phyloP scores from a whole-genome alignment of 805 yeast species.

The Wickerhamomyces chaumierensis region DNA sequence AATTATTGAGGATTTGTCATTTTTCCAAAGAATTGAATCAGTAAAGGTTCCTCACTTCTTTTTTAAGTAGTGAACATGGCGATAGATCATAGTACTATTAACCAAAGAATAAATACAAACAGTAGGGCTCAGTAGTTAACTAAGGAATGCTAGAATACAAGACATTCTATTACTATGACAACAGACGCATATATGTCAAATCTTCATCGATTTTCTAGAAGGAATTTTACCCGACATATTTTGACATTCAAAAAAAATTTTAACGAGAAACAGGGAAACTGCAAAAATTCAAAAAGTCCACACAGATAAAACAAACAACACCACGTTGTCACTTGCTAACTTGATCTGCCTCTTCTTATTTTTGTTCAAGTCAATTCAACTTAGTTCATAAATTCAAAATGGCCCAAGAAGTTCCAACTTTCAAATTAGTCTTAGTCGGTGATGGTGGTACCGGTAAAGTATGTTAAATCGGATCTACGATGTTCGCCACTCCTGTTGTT shows the following conservation, averaged over 20 bases:
- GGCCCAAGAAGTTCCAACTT: constrained; percentile 84
- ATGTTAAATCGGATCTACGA: constrained; percentile 17
- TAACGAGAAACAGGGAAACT: not conserved
- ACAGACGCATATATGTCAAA: not conserved
- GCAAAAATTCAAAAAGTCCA: not conserved
- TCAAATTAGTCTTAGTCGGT: constrained; percentile 97
- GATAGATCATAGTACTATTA: too few relatives aligned
- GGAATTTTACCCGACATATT: not conserved
- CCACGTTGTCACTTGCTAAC: too few relatives aligned
- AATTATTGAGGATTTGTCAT: too few relatives aligned
- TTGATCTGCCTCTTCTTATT: too few relatives aligned
- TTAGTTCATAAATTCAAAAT: constrained; percentile 21
- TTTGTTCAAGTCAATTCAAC: not conserved
- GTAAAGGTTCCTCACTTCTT: too few relatives aligned
- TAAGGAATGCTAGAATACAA: too few relatives aligned
- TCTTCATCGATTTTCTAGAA: too few relatives aligned
- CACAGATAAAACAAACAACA: not conserved
- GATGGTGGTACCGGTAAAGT: constrained; percentile 99
- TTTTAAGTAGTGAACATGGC: too few relatives aligned
- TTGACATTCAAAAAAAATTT: not conserved
- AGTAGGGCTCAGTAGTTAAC: too few relatives aligned
- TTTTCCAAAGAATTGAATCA: too few relatives aligned
- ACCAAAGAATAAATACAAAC: too few relatives aligned
- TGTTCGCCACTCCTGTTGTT: not conserved
- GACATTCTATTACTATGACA: not conserved